Base-by-base conservation (phyloP, 2,329 filamentous ascomycete genomes). In the Scleromitrula shiraiana region DNA sequence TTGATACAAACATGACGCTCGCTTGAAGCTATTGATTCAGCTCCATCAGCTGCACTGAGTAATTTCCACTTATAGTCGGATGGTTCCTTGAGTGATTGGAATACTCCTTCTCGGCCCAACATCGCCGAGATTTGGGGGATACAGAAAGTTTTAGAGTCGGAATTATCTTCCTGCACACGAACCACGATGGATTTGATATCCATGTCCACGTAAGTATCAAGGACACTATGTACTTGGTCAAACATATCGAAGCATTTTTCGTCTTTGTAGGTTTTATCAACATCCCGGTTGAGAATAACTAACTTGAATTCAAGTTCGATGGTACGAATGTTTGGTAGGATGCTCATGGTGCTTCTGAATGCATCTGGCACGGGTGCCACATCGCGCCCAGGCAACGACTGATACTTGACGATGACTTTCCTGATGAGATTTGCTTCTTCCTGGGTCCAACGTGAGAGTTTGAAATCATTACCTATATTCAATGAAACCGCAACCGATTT, bases 241-340 rank as follows among this genome's bases (percentile, higher is more conserved):
- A 6, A 35, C 41, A 43, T 35, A 4, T 20, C 20, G 10, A 9
- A 1, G 4, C 10, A 7, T 24, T n/a, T 9, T 14, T 4, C 2
- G n/a, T n/a, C n/a, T 24, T 1, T 7, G 29, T 27, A 7, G 26
- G 26, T 27, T 27, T 12, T 12, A 7, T 12, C 22, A 17, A 5
- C 10, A 9, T 3, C 6, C 5, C 10, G 12, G 12, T 5, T 20
- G 22, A n/a, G 19, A n/a, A n/a, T n/a, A n/a, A n/a, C n/a, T n/a
- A n/a, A n/a, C 40, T 35, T 35, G n/a, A 43, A 43, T 5, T 43
- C 29, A 12, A 43, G 20, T 24, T 35, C 20, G 7, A 43, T 8
- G 17, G 20, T 23, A 33, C 29, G 7, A 35, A 43, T 5, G 9
- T 24, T 17, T 2, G 20, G 29, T n/a, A 43, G 9, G 9, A 17